These are phyloP conservation scores for Clavulina sp. DNA, from an alignment of 768 basidiomycete genomes.

Conservation along the genomic window DNA sequence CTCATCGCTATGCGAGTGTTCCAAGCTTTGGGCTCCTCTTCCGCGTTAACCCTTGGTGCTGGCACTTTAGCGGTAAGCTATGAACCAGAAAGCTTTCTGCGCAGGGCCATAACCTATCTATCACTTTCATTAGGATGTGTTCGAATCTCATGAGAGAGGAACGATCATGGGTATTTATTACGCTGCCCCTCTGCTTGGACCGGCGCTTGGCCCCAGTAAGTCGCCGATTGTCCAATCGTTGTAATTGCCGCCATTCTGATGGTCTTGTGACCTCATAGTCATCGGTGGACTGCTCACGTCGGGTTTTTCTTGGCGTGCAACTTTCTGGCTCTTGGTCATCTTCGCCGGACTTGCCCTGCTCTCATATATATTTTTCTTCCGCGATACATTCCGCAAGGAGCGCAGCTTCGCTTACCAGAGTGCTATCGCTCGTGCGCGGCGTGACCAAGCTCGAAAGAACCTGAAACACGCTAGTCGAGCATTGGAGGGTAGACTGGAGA, in stretches of 20 bases:
- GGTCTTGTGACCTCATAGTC: conserved; percentile 16
- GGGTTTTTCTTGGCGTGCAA: conserved; percentile 57
- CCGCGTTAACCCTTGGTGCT: conserved; percentile 54
- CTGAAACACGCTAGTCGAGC: too few species aligned
- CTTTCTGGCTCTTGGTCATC: conserved; percentile 67
- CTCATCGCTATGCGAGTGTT: conserved; percentile 16
- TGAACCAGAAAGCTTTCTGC: background rate
- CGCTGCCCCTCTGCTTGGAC: conserved; percentile 29
- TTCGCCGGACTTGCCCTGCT: conserved; percentile 37
- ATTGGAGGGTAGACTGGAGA: too few species aligned
- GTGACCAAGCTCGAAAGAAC: too few species aligned
- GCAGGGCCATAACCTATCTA: background rate
- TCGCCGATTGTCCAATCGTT: background rate
- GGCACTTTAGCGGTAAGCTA: conserved; percentile 41
- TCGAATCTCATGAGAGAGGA: conserved; percentile 55
- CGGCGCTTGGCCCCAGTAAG: conserved; percentile 37
- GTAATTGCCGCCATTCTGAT: background rate
- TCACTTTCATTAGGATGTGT: conserved; percentile 32
- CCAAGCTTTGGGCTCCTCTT: conserved; percentile 33
- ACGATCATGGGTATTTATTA: conserved; percentile 68
- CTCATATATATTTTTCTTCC: conserved; percentile 43
- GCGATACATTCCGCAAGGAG: conserved; percentile 68
- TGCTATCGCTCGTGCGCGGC: background rate
- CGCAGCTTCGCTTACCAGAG: conserved; percentile 62
- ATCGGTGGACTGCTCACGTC: conserved; percentile 52